A percentile compares a stretch with the other conserved stretches of the same genome.
These are phyloP conservation scores for Capronia coronata DNA, from an alignment of 2,329 filamentous ascomycete species.

Conservation along the genomic window DNA sequence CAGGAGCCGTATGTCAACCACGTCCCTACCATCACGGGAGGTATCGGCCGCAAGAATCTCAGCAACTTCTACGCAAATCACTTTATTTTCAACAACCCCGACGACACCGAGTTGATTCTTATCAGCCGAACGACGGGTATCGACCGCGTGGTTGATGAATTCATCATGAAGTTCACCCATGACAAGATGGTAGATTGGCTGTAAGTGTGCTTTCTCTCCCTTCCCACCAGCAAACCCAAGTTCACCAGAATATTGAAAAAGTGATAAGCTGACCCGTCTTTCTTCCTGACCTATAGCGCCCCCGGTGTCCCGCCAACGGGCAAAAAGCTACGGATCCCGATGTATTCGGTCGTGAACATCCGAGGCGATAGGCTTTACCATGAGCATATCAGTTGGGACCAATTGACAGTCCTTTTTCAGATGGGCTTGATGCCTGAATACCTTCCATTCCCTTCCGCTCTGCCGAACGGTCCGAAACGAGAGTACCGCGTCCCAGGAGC, in stretches of 20 bases:
- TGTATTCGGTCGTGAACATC: slow-evolving; percentile 54
- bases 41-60: slow-evolving; percentile 57
- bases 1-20: slow-evolving; percentile 72
- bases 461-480: slow-evolving; percentile 37
- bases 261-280: too few species aligned
- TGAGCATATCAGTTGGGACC: slow-evolving; percentile 66
- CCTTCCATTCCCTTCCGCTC: slow-evolving; percentile 54
- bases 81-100: slow-evolving; percentile 67
- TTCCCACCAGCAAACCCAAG: too few species aligned
- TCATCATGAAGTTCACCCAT: slow-evolving; percentile 61
- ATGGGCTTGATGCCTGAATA: slow-evolving; percentile 59
- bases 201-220: slow-evolving; percentile 28
- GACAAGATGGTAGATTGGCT: slow-evolving; percentile 59
- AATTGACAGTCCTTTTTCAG: slow-evolving; percentile 56
- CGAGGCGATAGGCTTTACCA: slow-evolving; percentile 62
- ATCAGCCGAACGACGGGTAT: slow-evolving; percentile 64
- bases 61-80: slow-evolving; percentile 64
- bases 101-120: slow-evolving; percentile 60
- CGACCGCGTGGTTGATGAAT: slow-evolving; percentile 66
- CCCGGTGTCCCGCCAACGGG: too few species aligned
- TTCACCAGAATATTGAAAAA: too few species aligned
- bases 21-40: slow-evolving; percentile 62
- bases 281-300: too few species aligned
- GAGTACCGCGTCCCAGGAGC: too few species aligned
- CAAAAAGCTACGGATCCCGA: not conserved